Conservation (phyloP, 495 filamentous ascomycete species). For the Pyronema omphalodes region DNA sequence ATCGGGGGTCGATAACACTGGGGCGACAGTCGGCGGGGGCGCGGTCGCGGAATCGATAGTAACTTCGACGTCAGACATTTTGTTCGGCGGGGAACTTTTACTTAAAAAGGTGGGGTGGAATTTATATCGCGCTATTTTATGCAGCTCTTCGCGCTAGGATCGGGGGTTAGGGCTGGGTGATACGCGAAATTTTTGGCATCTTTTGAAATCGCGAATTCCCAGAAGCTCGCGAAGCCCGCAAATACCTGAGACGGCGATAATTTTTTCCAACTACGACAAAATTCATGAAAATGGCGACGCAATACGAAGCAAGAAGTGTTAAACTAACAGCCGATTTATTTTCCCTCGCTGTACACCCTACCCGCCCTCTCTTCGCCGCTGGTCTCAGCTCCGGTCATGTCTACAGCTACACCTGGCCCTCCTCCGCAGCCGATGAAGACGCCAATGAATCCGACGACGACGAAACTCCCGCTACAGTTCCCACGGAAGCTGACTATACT, state of each 20-base stretch:
- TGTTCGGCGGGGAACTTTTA: background rate
- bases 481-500: background rate
- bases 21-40: slow-evolving; percentile 31
- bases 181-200: too few species aligned
- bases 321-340: slow-evolving; percentile 77
- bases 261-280: background rate
- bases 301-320: slow-evolving; percentile 25
- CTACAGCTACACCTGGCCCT: slow-evolving; percentile 62
- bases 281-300: background rate
- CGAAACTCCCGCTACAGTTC: slow-evolving; percentile 9
- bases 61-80: too few species aligned
- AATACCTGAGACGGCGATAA: too few species aligned
- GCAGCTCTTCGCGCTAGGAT: background rate
- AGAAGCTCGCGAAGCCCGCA: too few species aligned
- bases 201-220: too few species aligned
- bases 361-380: slow-evolving; percentile 61
- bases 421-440: slow-evolving; percentile 14
- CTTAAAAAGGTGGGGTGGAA: background rate
- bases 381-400: slow-evolving; percentile 77
- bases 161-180: too few species aligned
- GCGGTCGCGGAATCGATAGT: background rate
- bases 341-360: slow-evolving; percentile 69
- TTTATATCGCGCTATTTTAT: background rate
- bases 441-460: slow-evolving; percentile 30
- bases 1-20: slow-evolving; percentile 76